Evolutionary conservation across 2,329 filamentous ascomycete genomes (phyloP), one percentile per base, ranked within the genome.

Genomic region (Aspergillus chevalieri): DNA sequence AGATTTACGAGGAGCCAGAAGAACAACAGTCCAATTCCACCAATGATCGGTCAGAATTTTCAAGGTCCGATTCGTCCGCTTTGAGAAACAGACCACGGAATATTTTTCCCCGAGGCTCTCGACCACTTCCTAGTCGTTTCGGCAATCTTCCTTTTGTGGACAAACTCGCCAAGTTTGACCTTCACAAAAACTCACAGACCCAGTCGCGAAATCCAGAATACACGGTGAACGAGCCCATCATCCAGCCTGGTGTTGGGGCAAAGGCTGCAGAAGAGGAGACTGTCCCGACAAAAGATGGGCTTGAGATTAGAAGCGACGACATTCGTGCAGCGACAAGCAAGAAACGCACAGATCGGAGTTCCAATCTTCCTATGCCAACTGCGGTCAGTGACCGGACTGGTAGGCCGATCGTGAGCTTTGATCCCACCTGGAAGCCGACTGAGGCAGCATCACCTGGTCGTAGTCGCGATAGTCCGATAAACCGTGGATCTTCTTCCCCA

Each of bases 331-430:
- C 92, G 48, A 97, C 92, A 6, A 93, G 87, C 71, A 94, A 94
- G 81, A 86, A 78, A 66, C 76, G 93, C 56, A 90, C 84, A 67
- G 89, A 95, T 69, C 85, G 91, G 64, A 96, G 90, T 70, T 73
- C 84, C 50, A 94, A 88, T 66, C 77, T 97, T 54, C 92, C 91
- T 24, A 92, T 86, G 63, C 92, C 92, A 57, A 89, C 87, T 48
- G 85, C 88, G 63, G 91, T 97, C 70, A 96, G 90, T 74, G 87
- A 96, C 74, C 87, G 81, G 65, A 86, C 87, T 61, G 89, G 89
- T 61, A 84, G 92, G 66, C 92, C 92, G 55, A 97, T 97, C 77
- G 92, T 97, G 78, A 97, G 92, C 79, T 97, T 97, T 78, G 82
- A 95, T 72, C 81, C 81, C 63, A 81, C 86, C 66, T 95, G 89